Conservation (phyloP, 768 basidiomycete genomes). For the Leucocoprinus birnbaumii region DNA sequence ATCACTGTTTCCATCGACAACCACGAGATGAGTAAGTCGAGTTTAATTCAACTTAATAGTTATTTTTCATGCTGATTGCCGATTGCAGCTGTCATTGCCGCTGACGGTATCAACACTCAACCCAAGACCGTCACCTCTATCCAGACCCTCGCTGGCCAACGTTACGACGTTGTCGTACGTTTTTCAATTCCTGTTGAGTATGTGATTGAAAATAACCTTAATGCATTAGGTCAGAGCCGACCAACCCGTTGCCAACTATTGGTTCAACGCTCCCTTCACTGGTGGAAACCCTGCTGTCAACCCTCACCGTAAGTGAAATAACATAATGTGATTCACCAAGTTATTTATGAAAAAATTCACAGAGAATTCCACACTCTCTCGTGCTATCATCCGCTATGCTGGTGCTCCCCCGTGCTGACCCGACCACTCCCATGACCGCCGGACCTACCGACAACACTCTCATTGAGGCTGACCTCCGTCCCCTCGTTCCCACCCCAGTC, state of each 20-base stretch:
- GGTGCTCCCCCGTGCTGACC: constrained; percentile 32
- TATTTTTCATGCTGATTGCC: not conserved
- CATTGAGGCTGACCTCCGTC: constrained; percentile 36
- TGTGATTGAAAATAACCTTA: not conserved
- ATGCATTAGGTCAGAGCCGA: constrained; percentile 29
- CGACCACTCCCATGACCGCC: constrained; percentile 21
- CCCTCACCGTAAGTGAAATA: constrained; percentile 26
- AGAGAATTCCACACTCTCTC: constrained; percentile 16
- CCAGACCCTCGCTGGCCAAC: constrained; percentile 44
- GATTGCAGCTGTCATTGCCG: constrained; percentile 29
- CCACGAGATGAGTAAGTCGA: constrained; percentile 23
- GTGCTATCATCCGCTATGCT: constrained; percentile 36
- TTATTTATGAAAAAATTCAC: not conserved
- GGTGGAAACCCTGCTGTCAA: constrained; percentile 29
- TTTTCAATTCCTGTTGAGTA: not conserved
- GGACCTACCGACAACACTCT: constrained; percentile 20
- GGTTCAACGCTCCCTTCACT: constrained; percentile 35
- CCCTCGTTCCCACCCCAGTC: constrained; percentile 21
- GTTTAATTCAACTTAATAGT: not conserved
- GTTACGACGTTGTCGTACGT: constrained; percentile 37
- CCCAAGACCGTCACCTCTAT: constrained; percentile 33
- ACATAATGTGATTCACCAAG: no score
- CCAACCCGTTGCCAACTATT: constrained; percentile 45
- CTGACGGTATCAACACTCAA: constrained; percentile 33
- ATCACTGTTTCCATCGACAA: constrained; percentile 37